Base-by-base conservation (phyloP, 768 basidiomycete genomes). In the Auricularia cornea region DNA sequence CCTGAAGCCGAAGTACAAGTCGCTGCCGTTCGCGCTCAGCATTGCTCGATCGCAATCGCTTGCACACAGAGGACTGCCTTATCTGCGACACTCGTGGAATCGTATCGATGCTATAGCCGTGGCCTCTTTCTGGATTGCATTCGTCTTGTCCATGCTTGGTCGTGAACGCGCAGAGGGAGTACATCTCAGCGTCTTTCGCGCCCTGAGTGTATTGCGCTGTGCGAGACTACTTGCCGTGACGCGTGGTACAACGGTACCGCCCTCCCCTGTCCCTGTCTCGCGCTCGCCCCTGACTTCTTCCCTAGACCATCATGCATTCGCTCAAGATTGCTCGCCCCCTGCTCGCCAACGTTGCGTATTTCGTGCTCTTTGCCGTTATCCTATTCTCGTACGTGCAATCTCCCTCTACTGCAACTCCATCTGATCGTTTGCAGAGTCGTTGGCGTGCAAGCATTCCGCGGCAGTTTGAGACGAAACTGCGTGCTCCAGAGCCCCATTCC, bases 361-460 rank as follows among this genome's bases (percentile, higher is more conserved):
- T 98, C 70, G 89, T 97, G 18, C 66, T 94, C 26, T 98, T 98
- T 69, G 94, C 94, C 0, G 88, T 94, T 77, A 75, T 85, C 14
- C 70, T 98, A 5, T 97, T 98, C 74, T 92, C 91, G 90, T 92
- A 64, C 68, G 88, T 78, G 28, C 20, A 10, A 11, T 11, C 8
- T n/a, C 51, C 12, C 10, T n/a, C 20, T 28, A n/a, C 10, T 6
- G 51, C n/a, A 40, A 3, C 18, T 26, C 28, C 29, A 32, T 16
- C 59, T 40, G 35, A 40, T 35, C 32, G 30, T 30, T 28, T 18
- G 2, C 66, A 90, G 92, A 3, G 90, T 98, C 70, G 90, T 97
- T 63, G 95, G 96, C n/a, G 84, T 97, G 1, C 93, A 98, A 68
- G 84, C 91, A 0, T 99, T 99, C 79, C 85, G 88, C 63, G 94